phyloP scores from a whole-genome alignment of 352 stramenopile genomes.

The Hyaloperonospora brassicae region DNA sequence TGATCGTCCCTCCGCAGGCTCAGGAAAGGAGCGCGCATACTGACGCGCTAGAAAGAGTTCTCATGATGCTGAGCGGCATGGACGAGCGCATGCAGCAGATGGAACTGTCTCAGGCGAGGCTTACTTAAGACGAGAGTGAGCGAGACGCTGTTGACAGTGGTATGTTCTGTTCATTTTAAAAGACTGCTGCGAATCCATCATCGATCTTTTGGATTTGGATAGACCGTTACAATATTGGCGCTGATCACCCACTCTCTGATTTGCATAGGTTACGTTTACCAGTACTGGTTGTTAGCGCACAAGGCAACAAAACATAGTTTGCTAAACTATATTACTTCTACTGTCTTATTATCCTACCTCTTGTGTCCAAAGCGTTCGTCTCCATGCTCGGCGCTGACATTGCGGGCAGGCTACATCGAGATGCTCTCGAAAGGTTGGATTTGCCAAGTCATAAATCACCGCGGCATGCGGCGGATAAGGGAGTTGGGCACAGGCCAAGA shows the following conservation, averaged over 20 bases:
- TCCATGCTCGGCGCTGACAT: not conserved
- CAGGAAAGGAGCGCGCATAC: not conserved
- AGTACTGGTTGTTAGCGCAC: no score
- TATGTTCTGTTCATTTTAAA: not conserved
- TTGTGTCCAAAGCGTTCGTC: no score
- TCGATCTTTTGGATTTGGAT: no score
- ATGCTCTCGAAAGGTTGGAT: not conserved
- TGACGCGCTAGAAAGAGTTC: not conserved
- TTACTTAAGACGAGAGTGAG: not conserved
- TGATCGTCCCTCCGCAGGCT: not conserved
- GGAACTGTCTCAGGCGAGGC: not conserved
- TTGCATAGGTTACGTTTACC: no score
- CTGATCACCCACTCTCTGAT: no score
- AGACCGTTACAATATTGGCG: no score
- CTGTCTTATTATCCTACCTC: no score
- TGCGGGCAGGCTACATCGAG: not conserved
- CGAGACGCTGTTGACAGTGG: not conserved
- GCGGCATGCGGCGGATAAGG: not conserved
- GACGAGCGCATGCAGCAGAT: slow-evolving; percentile 1
- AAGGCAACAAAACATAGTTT: no score
- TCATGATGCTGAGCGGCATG: not conserved
- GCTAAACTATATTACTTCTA: no score
- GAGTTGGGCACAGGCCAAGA: not conserved
- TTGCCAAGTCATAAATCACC: not conserved
- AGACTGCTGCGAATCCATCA: no score